These are phyloP conservation scores for Solanum corneliomulleri DNA, from an alignment of 257 asterid species.

Conservation along the genomic window DNA sequence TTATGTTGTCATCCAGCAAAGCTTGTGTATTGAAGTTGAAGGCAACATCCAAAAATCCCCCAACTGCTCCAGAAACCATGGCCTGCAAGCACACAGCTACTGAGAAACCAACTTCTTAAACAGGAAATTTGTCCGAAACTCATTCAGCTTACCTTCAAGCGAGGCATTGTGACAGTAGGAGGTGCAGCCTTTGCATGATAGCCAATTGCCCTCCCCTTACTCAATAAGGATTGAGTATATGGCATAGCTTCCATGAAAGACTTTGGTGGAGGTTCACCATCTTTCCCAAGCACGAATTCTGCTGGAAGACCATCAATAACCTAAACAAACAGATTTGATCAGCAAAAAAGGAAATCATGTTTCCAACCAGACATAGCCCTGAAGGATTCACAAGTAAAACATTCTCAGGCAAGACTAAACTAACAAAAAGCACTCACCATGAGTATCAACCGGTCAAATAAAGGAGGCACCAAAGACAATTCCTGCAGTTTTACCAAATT, in stretches of 20 bases:
- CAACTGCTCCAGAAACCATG: constrained; percentile 89
- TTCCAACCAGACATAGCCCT: background rate
- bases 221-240: constrained; percentile 64
- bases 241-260: constrained; percentile 71
- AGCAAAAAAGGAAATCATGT: background rate
- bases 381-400: background rate
- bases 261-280: constrained; percentile 61
- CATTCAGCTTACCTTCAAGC: constrained; percentile 50
- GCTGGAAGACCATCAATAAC: constrained; percentile 95
- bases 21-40: constrained; percentile 84
- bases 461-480: constrained; percentile 60
- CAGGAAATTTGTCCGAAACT: background rate
- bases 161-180: constrained; percentile 98
- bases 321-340: constrained; percentile 15
- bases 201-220: constrained; percentile 58
- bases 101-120: background rate
- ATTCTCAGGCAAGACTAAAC: background rate
- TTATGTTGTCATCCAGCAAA: constrained; percentile 78
- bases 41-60: constrained; percentile 89
- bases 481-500: constrained; percentile 36
- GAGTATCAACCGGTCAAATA: constrained; percentile 53
- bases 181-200: constrained; percentile 95
- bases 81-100: constrained; percentile 32
- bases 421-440: constrained; percentile 40
- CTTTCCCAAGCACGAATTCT: constrained; percentile 78